Percentiles rank a stretch among this genome's conserved stretches.
phyloP scores from a whole-genome alignment of 2,329 filamentous ascomycete genomes.

The Neonectria hederae region DNA sequence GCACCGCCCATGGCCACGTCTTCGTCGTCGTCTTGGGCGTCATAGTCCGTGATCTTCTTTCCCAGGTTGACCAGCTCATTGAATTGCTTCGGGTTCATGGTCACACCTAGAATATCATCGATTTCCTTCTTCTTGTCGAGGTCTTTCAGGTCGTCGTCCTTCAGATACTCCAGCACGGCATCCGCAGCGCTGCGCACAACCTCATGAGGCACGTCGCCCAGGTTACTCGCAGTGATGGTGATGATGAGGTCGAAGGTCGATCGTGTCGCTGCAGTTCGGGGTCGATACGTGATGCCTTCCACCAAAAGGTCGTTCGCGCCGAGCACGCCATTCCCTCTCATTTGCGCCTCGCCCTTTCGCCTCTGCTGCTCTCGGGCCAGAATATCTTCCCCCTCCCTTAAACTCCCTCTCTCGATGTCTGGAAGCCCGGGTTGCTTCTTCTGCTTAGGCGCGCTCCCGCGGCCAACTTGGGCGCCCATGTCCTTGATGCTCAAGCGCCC shows the following conservation, averaged over 20 bases:
- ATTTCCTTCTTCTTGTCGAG: conserved; percentile 98
- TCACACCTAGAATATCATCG: conserved; percentile 88
- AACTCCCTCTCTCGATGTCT: conserved; percentile 76
- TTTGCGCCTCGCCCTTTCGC: conserved; percentile 78
- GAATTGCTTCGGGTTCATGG: conserved; percentile 88
- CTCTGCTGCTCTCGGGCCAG: conserved; percentile 86
- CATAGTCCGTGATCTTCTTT: conserved; percentile 99
- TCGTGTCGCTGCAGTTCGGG: conserved; percentile 88
- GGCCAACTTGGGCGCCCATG: conserved; percentile 87
- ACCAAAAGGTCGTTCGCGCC: conserved; percentile 87
- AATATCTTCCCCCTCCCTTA: conserved; percentile 85
- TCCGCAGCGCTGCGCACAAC: conserved; percentile 94
- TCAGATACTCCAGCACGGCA: conserved; percentile 87
- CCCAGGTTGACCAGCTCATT: conserved; percentile 96
- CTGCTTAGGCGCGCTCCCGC: conserved; percentile 81
- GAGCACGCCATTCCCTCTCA: conserved; percentile 79
- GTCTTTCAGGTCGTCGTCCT: conserved; percentile 95
- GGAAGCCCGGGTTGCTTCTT: conserved; percentile 77
- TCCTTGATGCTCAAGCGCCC: conserved; percentile 92
- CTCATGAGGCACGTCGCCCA: conserved; percentile 93
- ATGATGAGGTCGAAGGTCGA: conserved; percentile 95
- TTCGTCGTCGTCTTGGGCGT: conserved; percentile 95
- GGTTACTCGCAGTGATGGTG: conserved; percentile 85
- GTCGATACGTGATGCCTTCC: conserved; percentile 91
- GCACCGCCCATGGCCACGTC: conserved; percentile 77